Evolutionary conservation across 345 rosid species (phyloP), one percentile per base, ranked within the genome.

Genomic region (Pugionium cornutum): DNA sequence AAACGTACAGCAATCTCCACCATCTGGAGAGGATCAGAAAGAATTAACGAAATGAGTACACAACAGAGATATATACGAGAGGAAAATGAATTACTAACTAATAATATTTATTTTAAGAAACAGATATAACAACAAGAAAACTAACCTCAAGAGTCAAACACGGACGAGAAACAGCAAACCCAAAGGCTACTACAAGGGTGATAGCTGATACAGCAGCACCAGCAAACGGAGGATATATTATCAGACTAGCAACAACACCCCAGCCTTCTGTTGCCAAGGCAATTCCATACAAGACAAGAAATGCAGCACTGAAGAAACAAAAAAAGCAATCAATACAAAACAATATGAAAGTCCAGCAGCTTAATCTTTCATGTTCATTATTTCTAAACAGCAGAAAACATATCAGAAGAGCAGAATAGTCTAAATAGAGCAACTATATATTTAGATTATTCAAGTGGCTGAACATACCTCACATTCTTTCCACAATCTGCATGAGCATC

Each of bases 221-320:
- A 73, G 97, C 98, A 79, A 91, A 95, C 27, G 99, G 99, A 47
- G 99, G 99, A 80, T 89, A 87, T 65, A 95, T 89, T 66, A 74
- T 86, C 81, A 95, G 86, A 82, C 99, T 95, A 62, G 99, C 99
- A 71, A 95, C 95, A 48, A 95, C 99, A 62, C 99, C 99, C 99
- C 99, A 95, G 65, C 96, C 99, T 75, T 95, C 99, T 61, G 84
- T 91, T 72, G 99, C 97, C 80, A 95, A 80, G 28, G 99, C 99
- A 76, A 95, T 80, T 75, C 97, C 99, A 77, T 91, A 95, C 58
- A 95, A 89, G 80, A 95, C 77, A 53, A 95, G 95, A 83, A 95
- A 95, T 60, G 98, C 96, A 64, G 80, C 95, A 76, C 99, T 95
- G 91, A 63, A 33, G 41, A 51, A 44, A 66, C 61, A 64, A 52